Percentiles rank a stretch among this genome's conserved stretches.
Evolutionary conservation across 176 grass and related monocot genomes (phyloP).

Genomic region (Sorghum bicolor): Sorghum_bicolor_NCBIv3 NC_012879.2:4654501-4655000

Average conservation of each 20-base stretch:
- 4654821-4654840: slow-evolving; percentile 91
- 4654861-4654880: slow-evolving; percentile 38
- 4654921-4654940: not conserved
- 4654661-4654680: slow-evolving; percentile 54
- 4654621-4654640: not conserved
- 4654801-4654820: slow-evolving; percentile 67
- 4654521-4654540: too few species aligned
- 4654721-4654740: slow-evolving; percentile 72
- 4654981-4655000: not conserved
- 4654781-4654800: slow-evolving; percentile 79
- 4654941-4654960: not conserved
- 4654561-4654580: not conserved
- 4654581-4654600: not conserved
- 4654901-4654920: not conserved
- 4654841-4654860: slow-evolving; percentile 85
- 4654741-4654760: slow-evolving; percentile 89
- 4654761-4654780: slow-evolving; percentile 98
- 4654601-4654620: not conserved
- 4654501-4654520: too few species aligned
- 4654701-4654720: slow-evolving; percentile 70
- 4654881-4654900: not conserved
- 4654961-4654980: not conserved
- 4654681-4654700: slow-evolving; percentile 71
- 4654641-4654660: slow-evolving; percentile 33
- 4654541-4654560: too few species aligned